Conservation (phyloP, 805 yeast genomes). For the Cyberlindnera euphorbiae region DNA sequence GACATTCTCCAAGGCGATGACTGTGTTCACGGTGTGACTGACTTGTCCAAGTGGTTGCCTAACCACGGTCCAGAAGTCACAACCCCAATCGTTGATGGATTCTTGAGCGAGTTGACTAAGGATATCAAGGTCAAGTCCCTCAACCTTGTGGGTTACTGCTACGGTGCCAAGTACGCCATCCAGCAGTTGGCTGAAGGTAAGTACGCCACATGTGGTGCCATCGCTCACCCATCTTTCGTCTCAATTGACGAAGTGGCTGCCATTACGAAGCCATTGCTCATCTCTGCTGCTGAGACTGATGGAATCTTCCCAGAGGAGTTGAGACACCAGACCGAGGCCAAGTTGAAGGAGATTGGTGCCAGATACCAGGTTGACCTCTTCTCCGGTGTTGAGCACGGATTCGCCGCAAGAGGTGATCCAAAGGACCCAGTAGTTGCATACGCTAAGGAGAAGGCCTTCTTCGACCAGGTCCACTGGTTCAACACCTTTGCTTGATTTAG, state of each 20-base stretch:
- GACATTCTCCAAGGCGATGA: conserved; percentile 57
- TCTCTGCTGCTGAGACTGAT: conserved; percentile 75
- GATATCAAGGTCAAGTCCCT: conserved; percentile 42
- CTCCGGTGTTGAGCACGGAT: conserved; percentile 70
- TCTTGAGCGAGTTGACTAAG: conserved; percentile 38
- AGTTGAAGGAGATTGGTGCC: conserved; percentile 46
- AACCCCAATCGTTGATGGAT: conserved; percentile 41
- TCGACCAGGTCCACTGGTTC: conserved; percentile 28
- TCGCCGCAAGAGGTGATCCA: conserved; percentile 71
- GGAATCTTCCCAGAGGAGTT: conserved; percentile 54
- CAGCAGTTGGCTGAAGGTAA: conserved; percentile 38
- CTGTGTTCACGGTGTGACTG: conserved; percentile 23
- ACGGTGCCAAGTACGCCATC: conserved; percentile 67
- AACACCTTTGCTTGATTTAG: neutral
- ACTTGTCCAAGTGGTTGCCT: conserved; percentile 42
- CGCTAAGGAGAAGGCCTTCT: conserved; percentile 62
- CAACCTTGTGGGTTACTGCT: conserved; percentile 73
- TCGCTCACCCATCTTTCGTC: conserved; percentile 80
- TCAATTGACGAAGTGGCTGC: conserved; percentile 55
- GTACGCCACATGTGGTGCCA: conserved; percentile 53
- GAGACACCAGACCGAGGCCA: conserved; percentile 56
- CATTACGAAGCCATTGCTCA: conserved; percentile 47
- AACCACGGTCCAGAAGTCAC: conserved; percentile 45
- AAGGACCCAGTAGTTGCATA: conserved; percentile 45
- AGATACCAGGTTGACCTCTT: conserved; percentile 57